Base-by-base conservation (phyloP, 2,329 filamentous ascomycete genomes). In the Graphilbum fragrans region DNA sequence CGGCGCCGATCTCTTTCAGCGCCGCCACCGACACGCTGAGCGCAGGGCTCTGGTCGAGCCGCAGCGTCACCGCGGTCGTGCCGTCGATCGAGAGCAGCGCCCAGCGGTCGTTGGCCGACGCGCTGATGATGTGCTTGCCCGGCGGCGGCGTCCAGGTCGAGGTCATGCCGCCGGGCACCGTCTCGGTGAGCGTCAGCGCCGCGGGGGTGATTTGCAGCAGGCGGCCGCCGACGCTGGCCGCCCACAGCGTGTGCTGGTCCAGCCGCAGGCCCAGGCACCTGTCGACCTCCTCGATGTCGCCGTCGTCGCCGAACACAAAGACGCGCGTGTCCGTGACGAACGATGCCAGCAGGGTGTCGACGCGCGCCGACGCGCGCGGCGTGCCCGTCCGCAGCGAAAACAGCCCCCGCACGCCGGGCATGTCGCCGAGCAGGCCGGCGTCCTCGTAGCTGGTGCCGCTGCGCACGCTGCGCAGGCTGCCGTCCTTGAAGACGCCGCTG, bases 361-460 rank as follows among this genome's bases (percentile, higher is more conserved):
- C 64, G 32, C 14, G 5, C 11, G n/a, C 14, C 17, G 4, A 16
- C 17, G n/a, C 10, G 6, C 7, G 4, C 7, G 7, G n/a, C 7
- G 5, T 19, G n/a, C 32, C 32, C 7, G 72, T 71, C 49, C 64
- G 67, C 14, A 94, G 57, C 4, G 80, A 70, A 65, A 87, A 94
- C 2, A 94, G 62, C 21, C 80, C 77, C 41, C 77, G 77, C 34
- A 86, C 78, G 54, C 80, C 74, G 25, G 78, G 69, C 62, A 96
- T 78, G 36, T 93, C 82, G 29, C 80, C 84, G 9, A 96, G 65
- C 5, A 90, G 71, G 18, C 87, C 90, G 16, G 88, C 64, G 42
- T 95, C 86, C 56, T 95, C 86, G 39, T 96, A 72, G 1, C 88
- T 88, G 39, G 98, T 88, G 38, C 92, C 93, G 56, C 90, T 96